Evolutionary conservation across 257 asterid species (phyloP), one percentile per base, ranked within the genome.

Genomic region (Ophiorrhiza pumila): DNA sequence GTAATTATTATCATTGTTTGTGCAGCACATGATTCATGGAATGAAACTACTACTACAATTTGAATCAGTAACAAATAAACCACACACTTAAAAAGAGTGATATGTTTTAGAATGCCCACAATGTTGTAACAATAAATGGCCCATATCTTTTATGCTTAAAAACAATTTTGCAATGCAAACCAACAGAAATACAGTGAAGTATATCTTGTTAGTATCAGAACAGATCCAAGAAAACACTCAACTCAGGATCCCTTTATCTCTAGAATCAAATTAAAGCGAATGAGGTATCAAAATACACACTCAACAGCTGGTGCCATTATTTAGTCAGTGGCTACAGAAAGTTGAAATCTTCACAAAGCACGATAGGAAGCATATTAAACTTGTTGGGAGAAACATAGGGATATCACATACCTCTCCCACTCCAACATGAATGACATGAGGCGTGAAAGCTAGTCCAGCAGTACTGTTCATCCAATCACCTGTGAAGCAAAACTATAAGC

Each of bases 391-490:
- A 65, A 34, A 62, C 27, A 13, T 31, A 43, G 5, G 29, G 22
- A 39, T 53, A 41, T 13, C 25, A 57, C 41, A 31, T 74, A 95
- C 99, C 98, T 95, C 99, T 75, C 98, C 98, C 58, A 61, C 79
- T 63, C 77, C 90, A 25, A 86, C 74, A 11, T 87, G 91, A 74
- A 95, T 76, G 74, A 95, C 87, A 77, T 95, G 99, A 0, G 99
- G 99, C 22, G 99, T 88, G 77, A 95, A 95, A 46, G 99, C 99
- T 29, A 87, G 82, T 68, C 99, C 99, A 73, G 97, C 98, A 35
- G 99, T 88, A 84, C 72, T 85, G 80, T 92, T 95, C 99, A 95
- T 95, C 99, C 99, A 95, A 65, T 92, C 99, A 82, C 99, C 99
- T 95, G 80, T 59, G 66, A 56, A 61, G 62, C 3, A 73, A 76